Evolutionary conservation across 441 rosid species (phyloP).

Genomic region (Hura crepitans): DNA sequence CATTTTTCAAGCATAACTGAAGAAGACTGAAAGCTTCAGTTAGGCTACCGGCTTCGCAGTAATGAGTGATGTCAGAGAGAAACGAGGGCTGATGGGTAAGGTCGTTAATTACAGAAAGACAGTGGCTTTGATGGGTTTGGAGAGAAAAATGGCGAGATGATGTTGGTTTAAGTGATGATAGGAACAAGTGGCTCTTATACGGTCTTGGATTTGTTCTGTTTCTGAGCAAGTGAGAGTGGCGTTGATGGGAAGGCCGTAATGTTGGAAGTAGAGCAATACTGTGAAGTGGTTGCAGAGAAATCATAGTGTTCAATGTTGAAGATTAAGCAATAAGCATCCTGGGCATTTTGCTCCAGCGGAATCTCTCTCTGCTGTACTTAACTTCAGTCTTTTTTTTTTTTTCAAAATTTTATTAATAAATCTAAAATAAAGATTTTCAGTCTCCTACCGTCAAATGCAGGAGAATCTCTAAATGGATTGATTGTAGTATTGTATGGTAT

Average conservation of each 20-base stretch:
- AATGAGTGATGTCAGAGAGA: constrained; percentile 34
- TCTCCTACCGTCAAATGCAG: too few species aligned
- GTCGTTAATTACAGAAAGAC: constrained; percentile 5
- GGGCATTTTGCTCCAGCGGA: too few species aligned
- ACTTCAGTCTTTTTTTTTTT: too few species aligned
- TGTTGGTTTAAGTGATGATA: constrained; percentile 5
- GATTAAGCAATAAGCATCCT: too few species aligned
- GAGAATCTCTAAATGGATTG: too few species aligned
- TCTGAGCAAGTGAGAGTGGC: neutral
- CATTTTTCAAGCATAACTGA: constrained; percentile 19
- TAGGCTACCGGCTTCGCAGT: constrained; percentile 41
- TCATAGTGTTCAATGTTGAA: neutral
- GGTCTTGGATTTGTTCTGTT: neutral
- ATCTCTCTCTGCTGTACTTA: too few species aligned
- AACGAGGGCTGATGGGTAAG: constrained; percentile 22
- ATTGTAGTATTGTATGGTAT: too few species aligned
- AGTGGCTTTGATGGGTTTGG: constrained; percentile 12
- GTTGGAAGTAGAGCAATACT: neutral
- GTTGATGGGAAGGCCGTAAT: neutral
- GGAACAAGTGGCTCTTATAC: constrained; percentile 5
- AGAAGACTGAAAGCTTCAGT: constrained; percentile 36
- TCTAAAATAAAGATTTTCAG: too few species aligned
- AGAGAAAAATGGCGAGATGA: constrained; percentile 24
- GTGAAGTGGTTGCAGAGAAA: neutral
- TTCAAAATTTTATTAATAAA: too few species aligned